These are phyloP conservation scores for Ustilago xerochloae DNA, from an alignment of 1,284 basidiomycete species.

Conservation along the genomic window DNA sequence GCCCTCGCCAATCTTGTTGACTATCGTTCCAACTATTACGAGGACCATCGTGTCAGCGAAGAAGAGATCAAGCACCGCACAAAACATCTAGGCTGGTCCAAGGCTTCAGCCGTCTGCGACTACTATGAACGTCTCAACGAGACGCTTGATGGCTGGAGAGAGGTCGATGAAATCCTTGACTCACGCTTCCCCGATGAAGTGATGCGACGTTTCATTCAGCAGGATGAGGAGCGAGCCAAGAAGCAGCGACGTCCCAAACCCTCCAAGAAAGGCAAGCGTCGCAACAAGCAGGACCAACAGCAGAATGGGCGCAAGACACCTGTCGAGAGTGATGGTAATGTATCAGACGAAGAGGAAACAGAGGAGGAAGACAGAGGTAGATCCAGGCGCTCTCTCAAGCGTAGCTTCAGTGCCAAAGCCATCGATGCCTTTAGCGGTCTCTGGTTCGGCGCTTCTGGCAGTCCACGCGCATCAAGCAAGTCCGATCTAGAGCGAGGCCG, in stretches of 20 bases:
- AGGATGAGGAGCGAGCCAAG: constrained; percentile 14
- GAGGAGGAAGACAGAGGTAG: constrained; percentile 43
- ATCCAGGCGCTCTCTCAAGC: constrained; percentile 24
- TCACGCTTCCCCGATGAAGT: constrained; percentile 65
- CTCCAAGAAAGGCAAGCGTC: constrained; percentile 26
- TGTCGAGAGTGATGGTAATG: constrained; percentile 50
- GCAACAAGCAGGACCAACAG: constrained; percentile 3
- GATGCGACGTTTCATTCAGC: constrained; percentile 57
- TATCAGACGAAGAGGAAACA: constrained; percentile 54
- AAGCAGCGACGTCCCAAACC: constrained; percentile 19
- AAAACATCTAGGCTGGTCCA: constrained; percentile 35
- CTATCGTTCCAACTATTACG: constrained; percentile 59
- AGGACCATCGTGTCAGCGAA: constrained; percentile 48
- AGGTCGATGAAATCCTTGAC: constrained; percentile 66
- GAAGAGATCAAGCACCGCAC: constrained; percentile 52
- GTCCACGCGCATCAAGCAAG: constrained; percentile 20
- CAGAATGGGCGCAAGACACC: constrained; percentile 13
- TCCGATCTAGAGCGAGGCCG: constrained; percentile 36
- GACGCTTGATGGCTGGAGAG: constrained; percentile 64
- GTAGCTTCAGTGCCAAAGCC: constrained; percentile 54
- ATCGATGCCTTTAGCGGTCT: constrained; percentile 51
- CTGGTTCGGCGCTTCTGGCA: constrained; percentile 45
- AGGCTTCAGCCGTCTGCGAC: constrained; percentile 40
- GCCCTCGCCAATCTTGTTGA: constrained; percentile 62
- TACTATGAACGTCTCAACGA: constrained; percentile 63